Evolutionary conservation across 257 asterid species (phyloP), one percentile per base, ranked within the genome.

Genomic region (Avicennia marina): DNA sequence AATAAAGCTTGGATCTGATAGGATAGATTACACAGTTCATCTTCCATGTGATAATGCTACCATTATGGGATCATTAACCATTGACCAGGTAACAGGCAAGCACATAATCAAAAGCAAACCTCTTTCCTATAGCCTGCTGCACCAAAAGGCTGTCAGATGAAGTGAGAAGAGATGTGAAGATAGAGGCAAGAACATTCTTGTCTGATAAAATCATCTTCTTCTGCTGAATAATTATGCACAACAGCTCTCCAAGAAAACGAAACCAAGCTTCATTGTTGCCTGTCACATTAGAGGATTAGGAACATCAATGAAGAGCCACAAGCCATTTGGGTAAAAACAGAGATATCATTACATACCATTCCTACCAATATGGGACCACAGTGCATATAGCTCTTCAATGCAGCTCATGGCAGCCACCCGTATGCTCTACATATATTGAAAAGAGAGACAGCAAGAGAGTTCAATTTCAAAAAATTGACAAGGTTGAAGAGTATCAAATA

Each of bases 201-300:
- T 91, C 95, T n/a, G 95, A 86, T 49, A 93, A 38, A 62, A 89
- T 76, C 75, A 85, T 72, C 76, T 52, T 83, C 82, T 88, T 82
- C 69, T 80, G 90, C 78, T 80, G 89, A 72, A 71, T 75, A 62
- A 89, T 61, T 72, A 78, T 64, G 67, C 56, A 44, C 69, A 85
- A 67, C 43, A 91, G 77, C 46, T 86, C 94, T 52, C 98, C 95
- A 50, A 83, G 79, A 69, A 83, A 88, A 65, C 70, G 71, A 55
- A 65, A 52, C 67, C 69, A 15, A 46, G 29, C 63, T 24, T 68
- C 82, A 44, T 47, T 64, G 54, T 71, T 78, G 34, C 94, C 96
- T 91, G 94, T 50, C 58, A 72, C 31, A 47, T 44, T 40, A 51
- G 48, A 56, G 34, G 43, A 50, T 78, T 19, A 78, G 67, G 51